Conservation (phyloP, 2,329 filamentous ascomycete genomes). For the Escovopsis sp. region DNA sequence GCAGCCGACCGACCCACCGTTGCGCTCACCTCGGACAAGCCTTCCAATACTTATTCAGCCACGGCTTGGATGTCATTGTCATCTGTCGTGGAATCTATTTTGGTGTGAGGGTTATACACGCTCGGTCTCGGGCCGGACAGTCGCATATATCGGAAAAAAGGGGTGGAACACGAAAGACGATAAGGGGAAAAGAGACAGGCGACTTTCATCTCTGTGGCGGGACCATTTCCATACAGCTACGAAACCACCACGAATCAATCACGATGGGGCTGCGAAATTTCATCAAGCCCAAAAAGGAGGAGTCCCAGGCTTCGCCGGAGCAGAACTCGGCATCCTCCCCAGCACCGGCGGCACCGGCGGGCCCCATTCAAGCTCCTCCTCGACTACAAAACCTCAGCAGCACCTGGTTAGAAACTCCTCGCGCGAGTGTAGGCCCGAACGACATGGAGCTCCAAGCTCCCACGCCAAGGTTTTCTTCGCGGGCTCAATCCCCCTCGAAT, state of each 20-base stretch:
- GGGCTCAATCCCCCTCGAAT: conserved; percentile 19
- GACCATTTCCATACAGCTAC: no score
- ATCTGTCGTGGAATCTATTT: background rate
- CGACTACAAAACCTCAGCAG: conserved; percentile 6
- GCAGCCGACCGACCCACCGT: no score
- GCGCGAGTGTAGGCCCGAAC: conserved; percentile 17
- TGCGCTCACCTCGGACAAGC: background rate
- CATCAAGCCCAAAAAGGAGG: conserved; percentile 35
- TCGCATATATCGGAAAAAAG: no score
- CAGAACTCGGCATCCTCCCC: background rate
- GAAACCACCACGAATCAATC: conserved; percentile 2
- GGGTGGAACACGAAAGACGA: no score
- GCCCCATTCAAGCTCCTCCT: conserved; percentile 8
- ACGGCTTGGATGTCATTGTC: background rate
- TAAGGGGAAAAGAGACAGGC: no score
- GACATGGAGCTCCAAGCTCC: conserved; percentile 36
- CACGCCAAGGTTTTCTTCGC: conserved; percentile 20
- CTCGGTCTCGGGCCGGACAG: no score
- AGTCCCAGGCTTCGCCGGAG: conserved; percentile 6
- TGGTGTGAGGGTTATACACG: no score
- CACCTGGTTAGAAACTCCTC: conserved; percentile 23
- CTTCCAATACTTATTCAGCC: background rate
- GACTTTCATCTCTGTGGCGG: no score
- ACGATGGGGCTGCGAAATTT: conserved; percentile 48
- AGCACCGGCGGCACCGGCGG: conserved; percentile 5